Base-by-base conservation (phyloP, 345 rosid species). In the Geranium brycei region DNA sequence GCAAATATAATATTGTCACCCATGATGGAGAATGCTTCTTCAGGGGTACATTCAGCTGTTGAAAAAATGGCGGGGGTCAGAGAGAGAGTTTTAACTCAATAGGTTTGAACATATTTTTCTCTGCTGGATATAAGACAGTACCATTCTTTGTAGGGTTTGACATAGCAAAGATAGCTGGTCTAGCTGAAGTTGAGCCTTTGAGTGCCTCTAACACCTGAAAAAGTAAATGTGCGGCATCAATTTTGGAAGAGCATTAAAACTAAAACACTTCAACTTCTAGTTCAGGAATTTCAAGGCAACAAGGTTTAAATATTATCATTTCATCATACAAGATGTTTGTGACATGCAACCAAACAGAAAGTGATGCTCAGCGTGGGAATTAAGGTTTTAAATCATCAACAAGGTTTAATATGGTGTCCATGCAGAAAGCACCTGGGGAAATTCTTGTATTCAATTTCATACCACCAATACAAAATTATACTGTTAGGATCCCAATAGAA, bases 151-250 rank as follows among this genome's bases (percentile, higher is more conserved):
- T 90, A 31, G 97, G 99, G 72, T 93, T 93, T 73, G 99, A 93
- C 99, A 93, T 93, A 40, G 97, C 95, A 83, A 93, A 93, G 66
- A 93, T 81, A 69, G 99, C 99, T 68, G 97, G 97, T 72, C 95
- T 90, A 57, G 96, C 86, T 58, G 99, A 90, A 58, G 96, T 90
- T 53, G 99, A 93, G 74, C 80, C 78, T 81, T 79, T 93, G 79
- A 93, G 86, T 47, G 97, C 99, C 78, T 88, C 99, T 70, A 93
- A 77, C 61, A 90, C 99, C 99, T 93, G 68, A 2, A 69, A 71
- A 57, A 75, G 74, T 47, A 74, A 18, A 58, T 62, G 57, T 61
- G 58, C 16, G 59, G 56, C 28, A 69, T 55, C 62, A 19, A 41
- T 57, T 62, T 8, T 69, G 35, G 51, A 53, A 64, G 19, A 30